A percentile compares a stretch with the other conserved stretches of the same genome.
phyloP scores from a whole-genome alignment of 1,284 basidiomycete genomes.

The Cryptococcus hybrid region DNA sequence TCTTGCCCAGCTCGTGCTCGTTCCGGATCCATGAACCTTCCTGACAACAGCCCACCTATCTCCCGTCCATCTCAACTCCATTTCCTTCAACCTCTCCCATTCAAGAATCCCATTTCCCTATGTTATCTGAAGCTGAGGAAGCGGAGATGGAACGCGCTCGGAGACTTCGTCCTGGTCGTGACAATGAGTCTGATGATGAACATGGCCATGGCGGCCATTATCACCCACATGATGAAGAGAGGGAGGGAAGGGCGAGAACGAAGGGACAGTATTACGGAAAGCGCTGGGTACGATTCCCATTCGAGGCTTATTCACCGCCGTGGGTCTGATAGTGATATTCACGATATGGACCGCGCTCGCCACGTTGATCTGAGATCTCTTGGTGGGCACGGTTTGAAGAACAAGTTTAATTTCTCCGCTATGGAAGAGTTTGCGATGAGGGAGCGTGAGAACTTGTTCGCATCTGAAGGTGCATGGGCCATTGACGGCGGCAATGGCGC shows the following conservation, averaged over 20 bases:
- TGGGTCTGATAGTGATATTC: slow-evolving; percentile 16
- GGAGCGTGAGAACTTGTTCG: slow-evolving; percentile 58
- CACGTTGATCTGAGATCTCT: slow-evolving; percentile 10
- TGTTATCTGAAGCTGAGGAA: slow-evolving; percentile 49
- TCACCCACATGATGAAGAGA: slow-evolving; percentile 13
- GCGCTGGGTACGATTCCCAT: slow-evolving; percentile 27
- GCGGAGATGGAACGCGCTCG: slow-evolving; percentile 47
- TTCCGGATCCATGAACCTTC: slow-evolving; percentile 13
- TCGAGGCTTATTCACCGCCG: slow-evolving; percentile 14
- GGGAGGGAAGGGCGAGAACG: slow-evolving; percentile 14
- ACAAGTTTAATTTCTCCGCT: slow-evolving; percentile 68
- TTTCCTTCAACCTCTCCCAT: slow-evolving; percentile 38
- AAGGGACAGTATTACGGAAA: slow-evolving; percentile 12
- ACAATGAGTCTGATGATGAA: slow-evolving; percentile 24
- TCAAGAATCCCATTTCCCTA: slow-evolving; percentile 46
- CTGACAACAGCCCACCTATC: slow-evolving; percentile 18
- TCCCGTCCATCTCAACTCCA: slow-evolving; percentile 14
- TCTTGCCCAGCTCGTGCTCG: slow-evolving; percentile 15
- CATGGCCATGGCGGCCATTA: slow-evolving; percentile 13
- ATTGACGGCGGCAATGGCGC: slow-evolving; percentile 34
- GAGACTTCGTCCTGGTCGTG: slow-evolving; percentile 14
- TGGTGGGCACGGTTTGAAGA: slow-evolving; percentile 24
- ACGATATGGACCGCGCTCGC: slow-evolving; percentile 3
- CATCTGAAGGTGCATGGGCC: slow-evolving; percentile 31
- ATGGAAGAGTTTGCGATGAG: slow-evolving; percentile 77